Evolutionary conservation across 2,329 filamentous ascomycete genomes (phyloP).

Genomic region (Rugonectria rugulosa): DNA sequence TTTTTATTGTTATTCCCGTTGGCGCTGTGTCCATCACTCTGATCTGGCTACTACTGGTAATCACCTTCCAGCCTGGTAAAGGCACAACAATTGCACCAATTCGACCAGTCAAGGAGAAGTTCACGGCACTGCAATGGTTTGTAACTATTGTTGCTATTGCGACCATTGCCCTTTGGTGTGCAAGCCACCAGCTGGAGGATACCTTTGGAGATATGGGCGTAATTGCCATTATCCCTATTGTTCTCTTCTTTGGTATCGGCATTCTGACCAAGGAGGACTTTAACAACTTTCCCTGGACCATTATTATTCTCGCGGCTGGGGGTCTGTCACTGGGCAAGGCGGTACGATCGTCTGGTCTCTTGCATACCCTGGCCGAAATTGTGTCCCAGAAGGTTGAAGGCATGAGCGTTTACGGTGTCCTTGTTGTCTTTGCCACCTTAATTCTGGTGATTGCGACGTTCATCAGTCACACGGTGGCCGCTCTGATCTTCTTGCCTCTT

Average conservation of each 20-base stretch:
- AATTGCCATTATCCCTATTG: slow-evolving; percentile 93
- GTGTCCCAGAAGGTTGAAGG: slow-evolving; percentile 79
- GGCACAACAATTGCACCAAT: slow-evolving; percentile 93
- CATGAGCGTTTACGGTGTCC: slow-evolving; percentile 83
- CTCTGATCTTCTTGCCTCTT: slow-evolving; percentile 90
- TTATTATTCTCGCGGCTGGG: slow-evolving; percentile 96
- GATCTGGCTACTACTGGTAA: slow-evolving; percentile 87
- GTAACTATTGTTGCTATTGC: slow-evolving; percentile 82
- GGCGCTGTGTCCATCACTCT: slow-evolving; percentile 86
- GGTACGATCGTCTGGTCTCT: slow-evolving; percentile 88
- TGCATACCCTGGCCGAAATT: slow-evolving; percentile 82
- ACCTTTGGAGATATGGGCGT: slow-evolving; percentile 98
- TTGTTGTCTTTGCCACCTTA: slow-evolving; percentile 83
- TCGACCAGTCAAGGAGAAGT: slow-evolving; percentile 85
- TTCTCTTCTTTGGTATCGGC: slow-evolving; percentile 95
- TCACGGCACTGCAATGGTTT: slow-evolving; percentile 91
- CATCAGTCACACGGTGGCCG: slow-evolving; percentile 96
- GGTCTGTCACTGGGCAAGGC: slow-evolving; percentile 92
- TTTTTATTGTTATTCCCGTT: slow-evolving; percentile 93
- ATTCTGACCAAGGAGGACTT: slow-evolving; percentile 99
- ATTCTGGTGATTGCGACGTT: slow-evolving; percentile 96
- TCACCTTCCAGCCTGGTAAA: slow-evolving; percentile 84
- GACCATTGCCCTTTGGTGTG: slow-evolving; percentile 93
- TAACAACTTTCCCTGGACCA: slow-evolving; percentile 99
- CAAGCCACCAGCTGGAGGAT: slow-evolving; percentile 84